phyloP scores from a whole-genome alignment of 2,329 filamentous ascomycete genomes.

The Nigrospora osmanthi region DNA sequence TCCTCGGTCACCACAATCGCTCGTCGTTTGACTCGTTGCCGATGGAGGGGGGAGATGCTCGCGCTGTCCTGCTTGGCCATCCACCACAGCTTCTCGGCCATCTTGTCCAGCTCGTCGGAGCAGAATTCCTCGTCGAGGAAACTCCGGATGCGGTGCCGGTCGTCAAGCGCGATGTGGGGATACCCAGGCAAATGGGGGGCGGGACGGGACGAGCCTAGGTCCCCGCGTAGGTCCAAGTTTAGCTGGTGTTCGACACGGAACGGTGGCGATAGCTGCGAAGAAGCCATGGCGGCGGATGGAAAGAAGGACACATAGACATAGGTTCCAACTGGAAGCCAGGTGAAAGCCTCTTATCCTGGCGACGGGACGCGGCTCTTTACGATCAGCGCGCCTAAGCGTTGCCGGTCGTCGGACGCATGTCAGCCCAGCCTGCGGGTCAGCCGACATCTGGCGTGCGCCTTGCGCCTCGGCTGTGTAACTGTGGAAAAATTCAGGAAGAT shows the following conservation, averaged over 20 bases:
- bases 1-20: constrained; percentile 23
- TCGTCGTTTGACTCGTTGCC: constrained; percentile 17
- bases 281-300: background rate
- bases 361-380: too few relatives aligned
- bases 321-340: too few relatives aligned
- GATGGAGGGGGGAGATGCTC: constrained; percentile 18
- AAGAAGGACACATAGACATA: constrained; percentile 3
- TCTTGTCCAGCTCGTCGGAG: constrained; percentile 5
- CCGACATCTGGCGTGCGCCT: background rate
- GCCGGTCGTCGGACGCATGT: too few relatives aligned
- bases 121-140: constrained; percentile 5
- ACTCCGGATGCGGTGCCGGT: background rate
- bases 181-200: constrained; percentile 5
- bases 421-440: background rate
- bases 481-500: background rate
- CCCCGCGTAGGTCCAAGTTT: background rate
- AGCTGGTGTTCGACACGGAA: background rate
- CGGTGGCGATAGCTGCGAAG: background rate
- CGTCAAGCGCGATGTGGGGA: constrained; percentile 2
- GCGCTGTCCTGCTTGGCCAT: constrained; percentile 8
- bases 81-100: constrained; percentile 4
- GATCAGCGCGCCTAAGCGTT: too few relatives aligned
- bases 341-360: too few relatives aligned
- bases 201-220: background rate
- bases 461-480: background rate